Evolutionary conservation across 73 alveolate species (phyloP), one percentile per base, ranked within the genome.

Genomic region (Blepharisma japonicum): DNA sequence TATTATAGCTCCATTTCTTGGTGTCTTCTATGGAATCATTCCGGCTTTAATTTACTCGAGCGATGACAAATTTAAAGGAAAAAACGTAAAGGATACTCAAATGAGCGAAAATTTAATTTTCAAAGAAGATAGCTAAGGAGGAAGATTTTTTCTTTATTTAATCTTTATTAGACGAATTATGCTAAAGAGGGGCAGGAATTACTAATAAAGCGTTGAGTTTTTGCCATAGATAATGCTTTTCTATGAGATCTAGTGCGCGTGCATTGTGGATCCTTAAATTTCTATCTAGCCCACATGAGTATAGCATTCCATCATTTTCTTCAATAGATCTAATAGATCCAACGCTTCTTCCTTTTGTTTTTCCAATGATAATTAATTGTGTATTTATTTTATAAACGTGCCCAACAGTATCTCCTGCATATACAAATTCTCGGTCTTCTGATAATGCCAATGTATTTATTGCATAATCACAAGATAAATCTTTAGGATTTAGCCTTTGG

Each of bases 141-240:
- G 42, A 32, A 32, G 42, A 32, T 32, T 32, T 32, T 32, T 32
- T 32, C 42, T 32, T 32, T 32, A 32, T 32, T 32, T 32, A 32
- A 32, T 32, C 42, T 32, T 32, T 32, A 32, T 32, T 32, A 32
- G 42, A 3, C 42, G 42, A 32, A 32, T 32, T 32, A 32, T 32
- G 42, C 42, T 32, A 32, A 32, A 32, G 42, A 0, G 42, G 42
- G 42, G 42, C 42, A 32, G 42, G 42, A 32, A 32, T 32, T 32
- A 32, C 42, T 32, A 32, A 32, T 32, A 32, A 32, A 32, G 42
- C 42, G 42, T 32, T 61, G 23, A 61, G 74, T 25, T 61, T 61
- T 39, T 61, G 74, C 74, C 74, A 61, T 39, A 61, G 23, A 25
- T 61, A 61, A n/a, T 61, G 14, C 23, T 61, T 61, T 9, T 61